Percentiles rank a stretch among this genome's conserved stretches.
phyloP scores from a whole-genome alignment of 768 basidiomycete species.

The Tulasnella sp. region DNA sequence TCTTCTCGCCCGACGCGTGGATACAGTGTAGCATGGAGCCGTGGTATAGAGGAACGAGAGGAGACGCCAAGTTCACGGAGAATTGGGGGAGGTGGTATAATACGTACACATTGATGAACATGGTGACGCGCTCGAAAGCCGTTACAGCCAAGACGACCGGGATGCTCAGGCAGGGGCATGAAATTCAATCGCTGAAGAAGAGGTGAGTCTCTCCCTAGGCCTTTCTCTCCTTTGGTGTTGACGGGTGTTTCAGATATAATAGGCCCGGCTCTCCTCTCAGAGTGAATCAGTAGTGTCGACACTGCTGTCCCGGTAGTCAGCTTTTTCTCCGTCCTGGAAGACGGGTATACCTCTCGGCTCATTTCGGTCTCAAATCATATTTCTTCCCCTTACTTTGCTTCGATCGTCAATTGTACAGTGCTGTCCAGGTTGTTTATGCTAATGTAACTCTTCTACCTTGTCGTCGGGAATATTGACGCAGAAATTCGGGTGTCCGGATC shows the following conservation, averaged over 20 bases:
- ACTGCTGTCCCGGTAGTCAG: background rate
- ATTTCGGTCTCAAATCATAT: no score
- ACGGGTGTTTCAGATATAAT: background rate
- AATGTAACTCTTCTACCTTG: no score
- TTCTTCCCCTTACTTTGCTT: no score
- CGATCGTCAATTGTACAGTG: no score
- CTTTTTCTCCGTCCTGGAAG: background rate
- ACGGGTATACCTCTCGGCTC: no score
- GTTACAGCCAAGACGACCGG: background rate
- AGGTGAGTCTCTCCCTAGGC: background rate
- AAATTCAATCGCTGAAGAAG: background rate
- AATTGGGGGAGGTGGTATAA: background rate
- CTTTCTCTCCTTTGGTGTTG: background rate
- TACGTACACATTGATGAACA: background rate
- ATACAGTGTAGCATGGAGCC: background rate
- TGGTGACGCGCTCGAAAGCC: background rate
- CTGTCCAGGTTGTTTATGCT: no score
- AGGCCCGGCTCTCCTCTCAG: background rate
- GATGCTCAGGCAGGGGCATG: background rate
- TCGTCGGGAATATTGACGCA: no score
- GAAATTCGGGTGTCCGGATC: no score
- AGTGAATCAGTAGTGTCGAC: background rate
- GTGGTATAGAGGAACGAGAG: background rate
- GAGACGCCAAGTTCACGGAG: background rate
- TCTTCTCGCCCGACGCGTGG: background rate